Base-by-base conservation (phyloP, 768 basidiomycete species). In the Russula foetens region DNA sequence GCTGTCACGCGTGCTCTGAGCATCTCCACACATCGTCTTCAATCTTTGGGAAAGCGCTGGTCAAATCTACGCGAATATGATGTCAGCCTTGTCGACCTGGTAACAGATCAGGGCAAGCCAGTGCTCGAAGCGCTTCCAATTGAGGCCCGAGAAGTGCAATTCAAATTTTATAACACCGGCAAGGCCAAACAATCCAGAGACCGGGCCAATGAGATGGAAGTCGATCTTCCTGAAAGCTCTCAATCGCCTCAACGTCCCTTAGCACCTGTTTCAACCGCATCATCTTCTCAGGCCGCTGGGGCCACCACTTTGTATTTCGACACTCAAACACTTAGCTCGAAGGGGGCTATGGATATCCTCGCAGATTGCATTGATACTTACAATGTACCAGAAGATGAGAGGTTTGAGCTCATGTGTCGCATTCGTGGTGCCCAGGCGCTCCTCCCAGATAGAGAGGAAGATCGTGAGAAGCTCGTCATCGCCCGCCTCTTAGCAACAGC, bases 401-500 rank as follows among this genome's bases (percentile, higher is more conserved):
- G 86, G 66, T 95, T 92, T 68, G 92, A 95, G 70, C 77, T 97
- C 7, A 77, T 96, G 63, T 92, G 89, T 72, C 86, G 88, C 54
- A 88, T 96, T 62, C 84, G 95, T 57, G 77, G 87, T 38, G 86
- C 89, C n/a, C 79, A 82, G 63, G 84, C 84, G 9, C 75, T 96
- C 44, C 76, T 79, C 12, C 78, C 76, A 24, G 82, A 78, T 17
- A 77, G 79, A 58, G 80, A 82, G 59, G 77, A 70, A 26, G 84
- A 85, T 23, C 83, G 94, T 38, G 84, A 88, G 72, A 89, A 92
- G 70, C 81, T 98, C 44, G 81, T 95, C 46, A 76, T 84, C 61
- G 80, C 90, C 46, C 84, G 95, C 59, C 81, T 98, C 24, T 76
- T 97, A 45, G 86, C 96, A 11, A 87, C 96, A 59, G 90, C 93